Conservation (phyloP, 2,329 filamentous ascomycete genomes). For the Berkeleyomyces basicola region DNA sequence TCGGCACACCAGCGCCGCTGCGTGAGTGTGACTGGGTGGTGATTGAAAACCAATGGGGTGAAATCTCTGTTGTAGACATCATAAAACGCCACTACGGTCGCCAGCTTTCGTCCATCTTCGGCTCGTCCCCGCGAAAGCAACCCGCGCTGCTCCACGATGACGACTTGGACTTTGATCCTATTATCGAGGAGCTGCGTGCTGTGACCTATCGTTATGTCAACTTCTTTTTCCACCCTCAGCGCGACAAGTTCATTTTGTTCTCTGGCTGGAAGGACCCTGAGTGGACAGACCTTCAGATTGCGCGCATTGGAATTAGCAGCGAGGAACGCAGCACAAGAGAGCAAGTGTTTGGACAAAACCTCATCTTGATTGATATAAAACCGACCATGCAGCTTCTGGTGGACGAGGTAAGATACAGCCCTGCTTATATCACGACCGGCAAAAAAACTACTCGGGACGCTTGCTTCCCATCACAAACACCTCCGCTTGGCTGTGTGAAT, state of each 20-base stretch:
- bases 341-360: constrained; percentile 73
- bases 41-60: constrained; percentile 94
- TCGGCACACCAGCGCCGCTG: constrained; percentile 53
- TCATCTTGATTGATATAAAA: constrained; percentile 90
- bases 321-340: constrained; percentile 76
- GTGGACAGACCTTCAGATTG: constrained; percentile 62
- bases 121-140: constrained; percentile 42
- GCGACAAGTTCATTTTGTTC: constrained; percentile 74
- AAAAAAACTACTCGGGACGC: neutral
- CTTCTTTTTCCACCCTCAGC: constrained; percentile 76
- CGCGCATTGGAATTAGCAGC: constrained; percentile 67
- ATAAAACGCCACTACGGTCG: constrained; percentile 36
- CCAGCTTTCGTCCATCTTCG: constrained; percentile 48
- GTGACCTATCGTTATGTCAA: constrained; percentile 90
- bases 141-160: constrained; percentile 38
- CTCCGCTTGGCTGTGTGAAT: too few relatives aligned
- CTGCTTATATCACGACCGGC: neutral
- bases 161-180: constrained; percentile 57
- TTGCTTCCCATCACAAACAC: neutral
- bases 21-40: constrained; percentile 78
- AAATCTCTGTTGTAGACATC: constrained; percentile 64
- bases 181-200: constrained; percentile 56
- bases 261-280: constrained; percentile 87
- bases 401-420: constrained; percentile 49
- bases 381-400: constrained; percentile 64